These are phyloP conservation scores for Aegle marmelos DNA, from an alignment of 345 rosid genomes.

Conservation along the genomic window DNA sequence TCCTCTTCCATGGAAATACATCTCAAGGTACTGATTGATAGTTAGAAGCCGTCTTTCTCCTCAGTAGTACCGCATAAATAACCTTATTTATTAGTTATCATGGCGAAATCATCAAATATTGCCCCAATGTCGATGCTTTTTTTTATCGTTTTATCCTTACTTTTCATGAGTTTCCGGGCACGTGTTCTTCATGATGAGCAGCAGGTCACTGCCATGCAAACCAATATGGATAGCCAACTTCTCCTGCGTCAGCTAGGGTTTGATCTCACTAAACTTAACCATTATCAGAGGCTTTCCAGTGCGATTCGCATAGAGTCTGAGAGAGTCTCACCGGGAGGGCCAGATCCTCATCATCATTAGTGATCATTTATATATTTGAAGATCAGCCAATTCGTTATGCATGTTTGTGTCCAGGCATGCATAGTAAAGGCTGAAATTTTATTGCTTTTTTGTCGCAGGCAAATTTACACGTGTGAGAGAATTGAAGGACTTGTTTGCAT, in stretches of 20 bases:
- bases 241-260: slow-evolving; percentile 18
- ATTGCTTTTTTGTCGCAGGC: no score
- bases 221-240: background rate
- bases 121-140: background rate
- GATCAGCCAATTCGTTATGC: no score
- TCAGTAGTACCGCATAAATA: no score
- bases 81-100: background rate
- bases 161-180: slow-evolving; percentile 8
- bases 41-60: no score
- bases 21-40: no score
- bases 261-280: slow-evolving; percentile 13
- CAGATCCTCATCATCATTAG: slow-evolving; percentile 32
- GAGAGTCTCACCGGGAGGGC: slow-evolving; percentile 27
- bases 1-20: background rate
- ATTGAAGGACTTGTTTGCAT: no score
- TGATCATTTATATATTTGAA: no score
- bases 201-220: slow-evolving; percentile 5
- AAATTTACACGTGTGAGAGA: no score
- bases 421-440: no score
- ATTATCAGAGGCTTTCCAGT: background rate
- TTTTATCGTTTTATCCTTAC: slow-evolving; percentile 5
- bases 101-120: background rate
- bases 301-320: background rate
- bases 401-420: background rate
- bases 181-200: background rate